Conservation (phyloP, 2,329 filamentous ascomycete species). For the Graphium sp. region DNA sequence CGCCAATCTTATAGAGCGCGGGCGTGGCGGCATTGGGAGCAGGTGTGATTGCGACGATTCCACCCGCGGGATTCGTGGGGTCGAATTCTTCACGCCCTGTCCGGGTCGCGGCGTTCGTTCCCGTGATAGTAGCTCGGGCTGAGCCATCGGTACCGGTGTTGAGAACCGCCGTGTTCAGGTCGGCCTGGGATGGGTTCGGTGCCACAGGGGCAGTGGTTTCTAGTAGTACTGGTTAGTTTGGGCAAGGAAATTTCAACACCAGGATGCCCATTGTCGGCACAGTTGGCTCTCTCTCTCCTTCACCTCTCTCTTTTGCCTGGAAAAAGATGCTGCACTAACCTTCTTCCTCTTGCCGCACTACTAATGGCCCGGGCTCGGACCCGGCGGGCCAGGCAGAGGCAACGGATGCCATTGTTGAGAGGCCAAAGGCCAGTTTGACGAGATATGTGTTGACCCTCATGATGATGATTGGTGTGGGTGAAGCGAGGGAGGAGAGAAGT, state of each 20-base stretch:
- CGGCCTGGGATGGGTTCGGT: conserved; percentile 1
- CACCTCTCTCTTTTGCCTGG: conserved; percentile 7
- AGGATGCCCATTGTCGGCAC: neutral
- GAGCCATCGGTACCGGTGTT: conserved; percentile 19
- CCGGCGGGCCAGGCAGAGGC: conserved; percentile 39
- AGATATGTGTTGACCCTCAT: conserved; percentile 34
- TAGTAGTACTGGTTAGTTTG: conserved; percentile 4
- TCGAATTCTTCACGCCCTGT: conserved; percentile 5
- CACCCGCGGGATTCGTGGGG: conserved; percentile 16
- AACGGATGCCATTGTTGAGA: conserved; percentile 30
- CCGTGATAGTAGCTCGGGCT: conserved; percentile 10
- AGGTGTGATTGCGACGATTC: conserved; percentile 35
- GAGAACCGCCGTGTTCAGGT: conserved; percentile 12
- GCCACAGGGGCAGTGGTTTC: conserved; percentile 3
- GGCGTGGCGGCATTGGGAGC: conserved; percentile 21
- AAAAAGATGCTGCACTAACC: too few species aligned
- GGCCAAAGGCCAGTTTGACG: conserved; percentile 29
- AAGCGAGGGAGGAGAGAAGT: neutral
- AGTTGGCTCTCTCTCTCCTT: neutral
- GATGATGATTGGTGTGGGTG: conserved; percentile 6
- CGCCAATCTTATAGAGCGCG: conserved; percentile 42
- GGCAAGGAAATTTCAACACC: conserved; percentile 1
- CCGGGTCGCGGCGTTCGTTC: conserved; percentile 9
- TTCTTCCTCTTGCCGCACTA: conserved; percentile 29
- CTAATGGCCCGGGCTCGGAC: conserved; percentile 32